phyloP scores from a whole-genome alignment of 2,329 filamentous ascomycete genomes.

The Aspergillus transmontanensis region DNA sequence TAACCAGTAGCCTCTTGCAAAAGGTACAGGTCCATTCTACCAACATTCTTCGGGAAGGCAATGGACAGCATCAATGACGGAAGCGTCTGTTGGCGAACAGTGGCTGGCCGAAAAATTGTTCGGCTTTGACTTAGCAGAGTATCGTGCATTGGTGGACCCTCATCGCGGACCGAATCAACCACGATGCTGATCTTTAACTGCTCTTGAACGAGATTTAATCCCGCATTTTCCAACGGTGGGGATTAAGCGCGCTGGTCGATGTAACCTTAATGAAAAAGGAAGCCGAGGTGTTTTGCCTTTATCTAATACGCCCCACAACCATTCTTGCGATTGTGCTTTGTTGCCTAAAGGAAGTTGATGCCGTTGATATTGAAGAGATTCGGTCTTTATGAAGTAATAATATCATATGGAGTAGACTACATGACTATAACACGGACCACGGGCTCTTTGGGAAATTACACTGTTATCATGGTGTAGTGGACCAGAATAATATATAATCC shows the following conservation, averaged over 20 bases:
- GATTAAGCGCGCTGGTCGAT: constrained; percentile 2
- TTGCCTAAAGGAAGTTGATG: not conserved
- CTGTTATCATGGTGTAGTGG: too few species aligned
- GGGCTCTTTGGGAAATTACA: too few species aligned
- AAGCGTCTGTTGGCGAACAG: not conserved
- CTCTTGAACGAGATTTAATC: not conserved
- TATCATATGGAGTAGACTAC: too few species aligned
- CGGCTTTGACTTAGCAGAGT: not conserved
- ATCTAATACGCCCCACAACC: not conserved
- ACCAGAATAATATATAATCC: too few species aligned
- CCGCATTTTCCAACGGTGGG: not conserved
- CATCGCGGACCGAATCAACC: not conserved
- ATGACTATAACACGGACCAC: too few species aligned
- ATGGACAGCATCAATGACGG: not conserved
- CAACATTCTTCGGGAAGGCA: not conserved
- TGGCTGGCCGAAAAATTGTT: not conserved
- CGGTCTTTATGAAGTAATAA: too few species aligned
- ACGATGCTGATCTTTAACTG: not conserved
- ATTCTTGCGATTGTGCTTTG: not conserved
- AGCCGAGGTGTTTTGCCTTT: not conserved
- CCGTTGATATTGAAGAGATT: too few species aligned
- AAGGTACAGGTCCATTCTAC: not conserved
- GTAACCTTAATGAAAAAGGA: constrained; percentile 1
- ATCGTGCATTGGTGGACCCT: not conserved
- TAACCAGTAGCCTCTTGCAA: not conserved